phyloP scores from a whole-genome alignment of 495 filamentous ascomycete species.

The Neurospora sublineolata region DNA sequence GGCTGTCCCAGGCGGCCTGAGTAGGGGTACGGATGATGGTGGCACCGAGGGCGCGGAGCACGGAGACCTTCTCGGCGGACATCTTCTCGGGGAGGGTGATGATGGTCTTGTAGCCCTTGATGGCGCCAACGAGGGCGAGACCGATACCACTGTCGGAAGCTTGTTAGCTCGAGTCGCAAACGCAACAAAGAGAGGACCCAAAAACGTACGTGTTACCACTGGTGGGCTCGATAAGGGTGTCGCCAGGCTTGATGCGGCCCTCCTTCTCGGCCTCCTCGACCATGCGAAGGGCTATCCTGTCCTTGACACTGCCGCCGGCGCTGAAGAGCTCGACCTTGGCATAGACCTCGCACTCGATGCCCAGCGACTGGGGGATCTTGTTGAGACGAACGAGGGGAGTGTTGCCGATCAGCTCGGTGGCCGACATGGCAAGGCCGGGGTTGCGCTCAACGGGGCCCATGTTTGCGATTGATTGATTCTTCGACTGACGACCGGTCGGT shows the following conservation, averaged over 20 bases:
- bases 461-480: conserved; percentile 7
- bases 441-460: conserved; percentile 9
- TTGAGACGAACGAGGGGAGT: conserved; percentile 90
- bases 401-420: conserved; percentile 66
- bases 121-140: conserved; percentile 80
- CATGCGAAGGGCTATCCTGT: conserved; percentile 94
- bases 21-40: conserved; percentile 97
- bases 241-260: conserved; percentile 91
- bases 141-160: conserved; percentile 62
- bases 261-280: conserved; percentile 86
- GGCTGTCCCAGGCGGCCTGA: conserved; percentile 84
- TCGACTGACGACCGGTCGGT: neutral
- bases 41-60: conserved; percentile 82
- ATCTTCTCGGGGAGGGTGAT: conserved; percentile 99
- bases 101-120: conserved; percentile 96
- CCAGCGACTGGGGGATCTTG: conserved; percentile 76
- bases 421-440: conserved; percentile 26
- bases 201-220: conserved; percentile 78
- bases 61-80: conserved; percentile 94
- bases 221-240: conserved; percentile 95
- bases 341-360: conserved; percentile 82
- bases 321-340: conserved; percentile 96
- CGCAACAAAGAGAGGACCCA: neutral
- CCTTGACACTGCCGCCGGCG: conserved; percentile 95
- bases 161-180: conserved; percentile 14